These are phyloP conservation scores for Grammothele lineata DNA, from an alignment of 768 basidiomycete species.

Conservation along the genomic window DNA sequence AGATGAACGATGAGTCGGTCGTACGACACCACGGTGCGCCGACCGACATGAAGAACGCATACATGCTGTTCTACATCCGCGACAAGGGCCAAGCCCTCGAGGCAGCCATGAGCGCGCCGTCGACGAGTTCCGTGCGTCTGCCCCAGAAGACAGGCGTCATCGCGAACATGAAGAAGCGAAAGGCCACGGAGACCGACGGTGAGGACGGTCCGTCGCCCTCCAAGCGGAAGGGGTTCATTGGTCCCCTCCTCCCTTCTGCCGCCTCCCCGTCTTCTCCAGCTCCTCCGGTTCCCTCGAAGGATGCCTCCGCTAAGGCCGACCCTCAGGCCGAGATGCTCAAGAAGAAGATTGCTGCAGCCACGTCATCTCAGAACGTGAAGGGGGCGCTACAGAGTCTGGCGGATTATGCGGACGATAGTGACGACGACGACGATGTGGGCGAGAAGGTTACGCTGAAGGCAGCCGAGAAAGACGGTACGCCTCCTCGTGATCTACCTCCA, in stretches of 20 bases:
- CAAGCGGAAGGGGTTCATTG: constrained; percentile 55
- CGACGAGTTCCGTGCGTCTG: constrained; percentile 20
- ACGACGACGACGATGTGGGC: constrained; percentile 29
- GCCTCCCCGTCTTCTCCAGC: too few relatives aligned
- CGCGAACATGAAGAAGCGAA: constrained; percentile 45
- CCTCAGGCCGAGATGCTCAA: constrained; percentile 51
- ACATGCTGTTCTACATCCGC: constrained; percentile 88
- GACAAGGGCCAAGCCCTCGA: constrained; percentile 73
- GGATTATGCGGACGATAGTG: constrained; percentile 40
- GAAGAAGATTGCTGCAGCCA: constrained; percentile 46
- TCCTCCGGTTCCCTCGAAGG: constrained; percentile 23
- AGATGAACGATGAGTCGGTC: constrained; percentile 92
- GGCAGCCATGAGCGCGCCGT: constrained; percentile 40
- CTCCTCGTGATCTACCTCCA: background rate
- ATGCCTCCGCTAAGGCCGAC: constrained; percentile 29
- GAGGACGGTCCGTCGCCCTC: constrained; percentile 43
- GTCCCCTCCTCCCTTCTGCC: constrained; percentile 65
- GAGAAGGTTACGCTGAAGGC: constrained; percentile 23
- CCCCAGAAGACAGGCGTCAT: constrained; percentile 38
- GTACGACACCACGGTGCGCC: constrained; percentile 40
- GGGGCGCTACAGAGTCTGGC: constrained; percentile 35
- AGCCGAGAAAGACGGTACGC: background rate
- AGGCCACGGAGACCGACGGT: constrained; percentile 46
- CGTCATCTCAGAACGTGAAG: constrained; percentile 20
- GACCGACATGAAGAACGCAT: constrained; percentile 72